phyloP scores from a whole-genome alignment of 768 basidiomycete species.

The Russula sp. region DNA sequence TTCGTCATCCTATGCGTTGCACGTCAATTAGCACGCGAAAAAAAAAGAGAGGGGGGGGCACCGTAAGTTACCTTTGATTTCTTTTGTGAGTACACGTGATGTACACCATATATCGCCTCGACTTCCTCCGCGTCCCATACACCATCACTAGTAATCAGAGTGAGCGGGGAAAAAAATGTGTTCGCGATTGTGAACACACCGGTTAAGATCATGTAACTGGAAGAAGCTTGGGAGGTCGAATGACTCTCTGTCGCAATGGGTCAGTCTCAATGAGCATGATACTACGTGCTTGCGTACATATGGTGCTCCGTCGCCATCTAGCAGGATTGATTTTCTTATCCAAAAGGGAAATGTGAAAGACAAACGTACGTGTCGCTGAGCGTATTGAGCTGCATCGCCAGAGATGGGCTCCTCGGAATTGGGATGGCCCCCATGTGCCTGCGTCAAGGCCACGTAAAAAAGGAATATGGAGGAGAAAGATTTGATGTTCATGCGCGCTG shows the following conservation, averaged over 20 bases:
- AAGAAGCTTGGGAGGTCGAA: conserved; percentile 89
- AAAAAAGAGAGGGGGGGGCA: not conserved
- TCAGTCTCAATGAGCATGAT: conserved; percentile 3
- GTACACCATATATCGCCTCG: conserved; percentile 93
- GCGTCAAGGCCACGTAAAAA: conserved; percentile 21
- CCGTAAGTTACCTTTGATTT: conserved; percentile 66
- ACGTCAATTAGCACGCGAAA: not conserved
- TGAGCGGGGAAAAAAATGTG: not conserved
- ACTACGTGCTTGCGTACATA: conserved; percentile 41
- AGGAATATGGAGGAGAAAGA: conserved; percentile 9
- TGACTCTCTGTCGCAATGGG: conserved; percentile 48
- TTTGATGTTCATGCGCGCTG: conserved; percentile 10
- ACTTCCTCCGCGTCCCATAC: conserved; percentile 82
- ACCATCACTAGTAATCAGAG: conserved; percentile 49
- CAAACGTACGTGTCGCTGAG: conserved; percentile 77
- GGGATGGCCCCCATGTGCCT: conserved; percentile 46
- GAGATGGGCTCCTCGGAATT: conserved; percentile 7
- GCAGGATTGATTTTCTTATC: not conserved
- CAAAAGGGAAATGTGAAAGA: not conserved
- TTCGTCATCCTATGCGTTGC: conserved; percentile 48
- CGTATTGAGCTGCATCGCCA: conserved; percentile 44
- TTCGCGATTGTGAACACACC: conserved; percentile 35
- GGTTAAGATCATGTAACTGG: conserved; percentile 88
- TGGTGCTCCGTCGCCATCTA: conserved; percentile 90
- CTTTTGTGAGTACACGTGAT: conserved; percentile 83